Conservation (phyloP, 176 grass and related monocot genomes). For the Hordeum vulgare region MorexV3_pseudomolecules_assembly NC_058522.1:55083897-55084396, state of each 20-base stretch:
- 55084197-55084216: conserved; percentile 7
- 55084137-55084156: conserved; percentile 64
- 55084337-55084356: not conserved
- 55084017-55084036: not conserved
- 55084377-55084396: not conserved
- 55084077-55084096: conserved; percentile 26
- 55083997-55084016: not conserved
- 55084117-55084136: conserved; percentile 77
- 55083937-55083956: not conserved
- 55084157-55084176: conserved; percentile 76
- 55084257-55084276: not conserved
- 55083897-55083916: not conserved
- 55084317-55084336: not conserved
- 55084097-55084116: conserved; percentile 33
- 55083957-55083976: not conserved
- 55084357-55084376: not conserved
- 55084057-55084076: conserved; percentile 20
- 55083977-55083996: not conserved
- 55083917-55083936: not conserved
- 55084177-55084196: conserved; percentile 38
- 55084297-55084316: not conserved
- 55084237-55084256: not conserved
- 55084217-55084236: not conserved
- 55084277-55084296: not conserved
- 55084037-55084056: not conserved